These are phyloP conservation scores for Pleurotus citrinopileatus DNA, from an alignment of 768 basidiomycete species.

Conservation along the genomic window DNA sequence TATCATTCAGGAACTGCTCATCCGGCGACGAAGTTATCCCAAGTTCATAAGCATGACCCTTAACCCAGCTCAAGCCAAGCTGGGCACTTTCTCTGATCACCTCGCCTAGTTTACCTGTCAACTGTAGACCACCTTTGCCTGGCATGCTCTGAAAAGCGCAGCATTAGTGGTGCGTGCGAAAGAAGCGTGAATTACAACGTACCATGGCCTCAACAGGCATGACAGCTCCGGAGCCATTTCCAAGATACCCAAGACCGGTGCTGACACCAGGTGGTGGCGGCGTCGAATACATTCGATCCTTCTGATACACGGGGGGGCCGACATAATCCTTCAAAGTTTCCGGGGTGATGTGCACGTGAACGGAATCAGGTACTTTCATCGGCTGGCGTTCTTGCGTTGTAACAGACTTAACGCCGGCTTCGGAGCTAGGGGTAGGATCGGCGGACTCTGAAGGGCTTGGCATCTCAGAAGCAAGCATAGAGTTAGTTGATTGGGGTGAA, in stretches of 20 bases:
- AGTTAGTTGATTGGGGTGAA: background rate
- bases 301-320: constrained; percentile 93
- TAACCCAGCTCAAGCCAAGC: constrained; percentile 92
- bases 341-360: constrained; percentile 78
- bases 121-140: constrained; percentile 86
- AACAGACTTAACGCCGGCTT: constrained; percentile 44
- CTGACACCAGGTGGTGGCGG: constrained; percentile 89
- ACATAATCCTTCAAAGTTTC: constrained; percentile 96
- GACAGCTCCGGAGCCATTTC: constrained; percentile 93
- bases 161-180: constrained; percentile 1
- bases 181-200: constrained; percentile 23
- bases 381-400: constrained; percentile 83
- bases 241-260: constrained; percentile 93
- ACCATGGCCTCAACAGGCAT: constrained; percentile 98
- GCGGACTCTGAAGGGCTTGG: constrained; percentile 15
- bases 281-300: constrained; percentile 83
- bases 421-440: constrained; percentile 16
- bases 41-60: constrained; percentile 83
- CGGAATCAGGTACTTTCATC: constrained; percentile 71
- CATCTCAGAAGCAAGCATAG: constrained; percentile 14
- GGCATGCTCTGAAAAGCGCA: constrained; percentile 77
- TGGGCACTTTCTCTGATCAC: constrained; percentile 97
- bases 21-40: constrained; percentile 74
- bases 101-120: constrained; percentile 97
- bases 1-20: constrained; percentile 80